Conservation (phyloP, 176 grass and related monocot genomes). For the Juncus effusus region DNA sequence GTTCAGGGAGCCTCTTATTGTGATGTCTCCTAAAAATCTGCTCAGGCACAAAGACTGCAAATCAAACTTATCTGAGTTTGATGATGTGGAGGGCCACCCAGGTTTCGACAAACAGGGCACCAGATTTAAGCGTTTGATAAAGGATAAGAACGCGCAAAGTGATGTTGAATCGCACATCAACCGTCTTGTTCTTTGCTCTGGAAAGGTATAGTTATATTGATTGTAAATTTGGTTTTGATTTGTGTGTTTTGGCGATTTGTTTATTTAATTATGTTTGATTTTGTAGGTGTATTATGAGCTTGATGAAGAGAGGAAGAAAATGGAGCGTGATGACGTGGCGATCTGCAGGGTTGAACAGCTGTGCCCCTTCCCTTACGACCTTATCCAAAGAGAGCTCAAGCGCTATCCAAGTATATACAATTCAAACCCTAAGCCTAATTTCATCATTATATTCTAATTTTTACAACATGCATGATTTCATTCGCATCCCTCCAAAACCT, state of each 20-base stretch:
- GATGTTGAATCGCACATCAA: constrained; percentile 69
- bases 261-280: constrained; percentile 20
- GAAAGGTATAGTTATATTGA: constrained; percentile 47
- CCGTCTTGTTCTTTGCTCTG: constrained; percentile 88
- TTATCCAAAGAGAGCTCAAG: constrained; percentile 90
- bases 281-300: constrained; percentile 94
- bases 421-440: constrained; percentile 3
- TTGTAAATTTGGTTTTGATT: too few species aligned
- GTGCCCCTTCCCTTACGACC: constrained; percentile 80
- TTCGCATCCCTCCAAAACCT: not conserved
- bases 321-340: constrained; percentile 55
- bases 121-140: constrained; percentile 91
- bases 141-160: constrained; percentile 74
- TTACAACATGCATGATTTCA: constrained; percentile 2
- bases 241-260: not conserved
- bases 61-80: constrained; percentile 90
- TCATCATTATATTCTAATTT: not conserved
- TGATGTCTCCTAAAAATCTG: constrained; percentile 78
- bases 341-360: constrained; percentile 95
- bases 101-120: constrained; percentile 96
- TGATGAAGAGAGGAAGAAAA: constrained; percentile 70
- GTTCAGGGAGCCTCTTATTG: constrained; percentile 79
- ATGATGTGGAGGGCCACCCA: constrained; percentile 83
- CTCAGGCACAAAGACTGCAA: constrained; percentile 95
- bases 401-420: constrained; percentile 72